A percentile compares a stretch with the other conserved stretches of the same genome.
phyloP scores from a whole-genome alignment of 208 protist genomes.

The Trypanosomatidae sp. region DNA sequence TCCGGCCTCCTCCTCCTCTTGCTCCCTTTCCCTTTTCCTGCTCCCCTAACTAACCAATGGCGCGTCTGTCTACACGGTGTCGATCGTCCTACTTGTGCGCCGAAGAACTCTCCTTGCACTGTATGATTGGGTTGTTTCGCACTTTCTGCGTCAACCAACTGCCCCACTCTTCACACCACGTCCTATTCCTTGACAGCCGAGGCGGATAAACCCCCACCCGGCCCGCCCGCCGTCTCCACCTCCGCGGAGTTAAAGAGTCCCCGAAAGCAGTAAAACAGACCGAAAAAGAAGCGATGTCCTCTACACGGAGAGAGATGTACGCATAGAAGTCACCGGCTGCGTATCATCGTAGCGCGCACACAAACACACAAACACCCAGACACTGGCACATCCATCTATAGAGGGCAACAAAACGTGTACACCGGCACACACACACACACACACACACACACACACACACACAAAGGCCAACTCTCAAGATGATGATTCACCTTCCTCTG shows the following conservation, averaged over 20 bases:
- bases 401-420: neutral
- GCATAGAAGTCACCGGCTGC: neutral
- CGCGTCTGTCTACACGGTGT: neutral
- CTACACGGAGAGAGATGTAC: neutral
- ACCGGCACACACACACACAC: neutral
- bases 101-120: neutral
- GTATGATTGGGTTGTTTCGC: neutral
- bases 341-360: neutral
- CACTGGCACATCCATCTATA: neutral
- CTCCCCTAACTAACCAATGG: neutral
- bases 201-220: neutral
- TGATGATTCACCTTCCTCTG: conserved; percentile 31
- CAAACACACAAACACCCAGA: neutral
- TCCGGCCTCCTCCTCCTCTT: neutral
- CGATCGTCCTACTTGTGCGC: neutral
- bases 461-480: neutral
- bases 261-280: neutral
- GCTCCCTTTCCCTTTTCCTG: neutral
- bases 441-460: neutral
- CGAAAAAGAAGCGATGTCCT: neutral
- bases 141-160: neutral
- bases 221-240: neutral
- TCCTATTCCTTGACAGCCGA: neutral
- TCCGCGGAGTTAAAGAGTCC: neutral
- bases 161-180: neutral